Percentiles rank a stretch among this genome's conserved stretches.
Evolutionary conservation across 2,329 filamentous ascomycete species (phyloP).

Genomic region (Sporothrix euskadiensis): DNA sequence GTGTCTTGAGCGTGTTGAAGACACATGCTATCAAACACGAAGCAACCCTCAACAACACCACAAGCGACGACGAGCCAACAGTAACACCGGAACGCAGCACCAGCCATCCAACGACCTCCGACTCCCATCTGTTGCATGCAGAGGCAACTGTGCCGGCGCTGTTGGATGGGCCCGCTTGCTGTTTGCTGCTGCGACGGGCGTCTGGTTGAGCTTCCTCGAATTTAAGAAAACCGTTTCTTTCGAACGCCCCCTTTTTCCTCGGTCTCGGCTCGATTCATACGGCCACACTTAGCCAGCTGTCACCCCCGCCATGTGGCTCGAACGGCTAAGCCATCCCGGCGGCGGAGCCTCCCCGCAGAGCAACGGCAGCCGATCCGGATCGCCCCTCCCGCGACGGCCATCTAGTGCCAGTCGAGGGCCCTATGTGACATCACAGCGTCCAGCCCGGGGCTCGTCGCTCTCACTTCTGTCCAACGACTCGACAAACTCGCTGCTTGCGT

Average conservation of each 20-base stretch:
- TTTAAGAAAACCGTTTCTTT: background rate
- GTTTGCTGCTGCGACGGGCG: conserved; percentile 4
- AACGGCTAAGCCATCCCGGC: conserved; percentile 70
- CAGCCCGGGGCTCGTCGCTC: conserved; percentile 73
- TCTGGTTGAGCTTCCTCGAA: conserved; percentile 5
- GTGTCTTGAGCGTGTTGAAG: conserved; percentile 9
- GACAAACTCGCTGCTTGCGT: conserved; percentile 69
- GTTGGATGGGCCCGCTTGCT: background rate
- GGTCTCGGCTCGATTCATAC: background rate
- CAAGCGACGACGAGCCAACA: background rate
- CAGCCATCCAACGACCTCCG: background rate
- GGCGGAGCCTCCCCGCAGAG: conserved; percentile 58
- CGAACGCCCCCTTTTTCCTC: background rate
- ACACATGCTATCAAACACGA: conserved; percentile 19
- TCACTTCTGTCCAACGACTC: conserved; percentile 79
- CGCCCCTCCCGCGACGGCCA: conserved; percentile 67
- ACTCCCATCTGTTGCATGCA: background rate
- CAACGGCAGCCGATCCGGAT: conserved; percentile 67
- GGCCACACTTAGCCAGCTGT: background rate
- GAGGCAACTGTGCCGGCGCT: background rate
- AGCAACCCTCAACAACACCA: background rate
- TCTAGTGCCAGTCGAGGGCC: conserved; percentile 65
- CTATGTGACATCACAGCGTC: conserved; percentile 66
- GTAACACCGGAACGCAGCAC: background rate
- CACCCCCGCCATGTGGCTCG: conserved; percentile 75